A percentile compares a stretch with the other conserved stretches of the same genome.
Evolutionary conservation across 805 yeast species (phyloP).

Genomic region (Kluyveromyces lactis): DNA sequence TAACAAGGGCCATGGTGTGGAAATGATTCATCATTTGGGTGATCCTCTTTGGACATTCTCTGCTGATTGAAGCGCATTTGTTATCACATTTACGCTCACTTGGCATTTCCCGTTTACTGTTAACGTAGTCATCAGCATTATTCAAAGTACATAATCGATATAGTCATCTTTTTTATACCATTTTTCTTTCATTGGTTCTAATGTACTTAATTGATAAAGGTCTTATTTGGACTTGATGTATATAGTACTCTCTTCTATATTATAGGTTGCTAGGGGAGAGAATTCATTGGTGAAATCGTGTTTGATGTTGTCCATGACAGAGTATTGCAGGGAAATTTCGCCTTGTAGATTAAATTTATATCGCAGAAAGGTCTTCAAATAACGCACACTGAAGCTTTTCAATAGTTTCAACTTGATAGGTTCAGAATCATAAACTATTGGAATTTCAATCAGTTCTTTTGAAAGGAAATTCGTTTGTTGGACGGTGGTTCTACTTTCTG

Average conservation of each 20-base stretch:
- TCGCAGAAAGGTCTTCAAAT: slow-evolving; percentile 13
- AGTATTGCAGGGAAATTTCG: slow-evolving; percentile 8
- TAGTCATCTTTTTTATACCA: no score
- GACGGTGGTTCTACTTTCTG: slow-evolving; percentile 7
- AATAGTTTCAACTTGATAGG: slow-evolving; percentile 7
- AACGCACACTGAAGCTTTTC: slow-evolving; percentile 15
- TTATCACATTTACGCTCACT: neutral
- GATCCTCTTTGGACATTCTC: slow-evolving; percentile 77
- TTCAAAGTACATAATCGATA: no score
- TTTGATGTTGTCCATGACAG: slow-evolving; percentile 3
- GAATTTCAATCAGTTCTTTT: slow-evolving; percentile 7
- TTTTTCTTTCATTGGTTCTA: no score
- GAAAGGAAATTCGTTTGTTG: slow-evolving; percentile 10
- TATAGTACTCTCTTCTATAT: neutral
- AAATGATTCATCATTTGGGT: slow-evolving; percentile 73
- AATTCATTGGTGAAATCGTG: slow-evolving; percentile 16
- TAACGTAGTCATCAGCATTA: no score
- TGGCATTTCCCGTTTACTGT: no score
- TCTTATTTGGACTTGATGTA: no score
- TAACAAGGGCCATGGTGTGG: slow-evolving; percentile 88
- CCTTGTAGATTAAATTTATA: neutral
- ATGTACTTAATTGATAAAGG: no score
- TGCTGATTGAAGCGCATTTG: slow-evolving; percentile 36
- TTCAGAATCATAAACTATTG: slow-evolving; percentile 4
- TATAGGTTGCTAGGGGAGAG: slow-evolving; percentile 12